phyloP scores from a whole-genome alignment of 106 monocot species.

The Dendrobium nobile region DNA sequence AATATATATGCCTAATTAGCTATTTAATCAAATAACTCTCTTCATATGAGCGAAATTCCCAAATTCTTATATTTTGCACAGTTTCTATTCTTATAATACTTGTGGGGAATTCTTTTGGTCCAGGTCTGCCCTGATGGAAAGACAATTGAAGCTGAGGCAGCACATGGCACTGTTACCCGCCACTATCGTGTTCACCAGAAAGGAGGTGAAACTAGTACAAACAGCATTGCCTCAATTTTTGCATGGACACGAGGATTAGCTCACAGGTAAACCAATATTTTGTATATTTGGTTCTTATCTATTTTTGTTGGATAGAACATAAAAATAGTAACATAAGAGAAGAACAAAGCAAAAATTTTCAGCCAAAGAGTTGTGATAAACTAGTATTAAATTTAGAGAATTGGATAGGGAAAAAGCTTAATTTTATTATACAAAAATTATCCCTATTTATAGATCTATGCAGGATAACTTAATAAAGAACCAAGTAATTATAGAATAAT shows the following conservation, averaged over 20 bases:
- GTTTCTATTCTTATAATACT: neutral
- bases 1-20: neutral
- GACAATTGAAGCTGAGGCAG: conserved; percentile 99
- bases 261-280: conserved; percentile 59
- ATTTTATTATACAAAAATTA: too few relatives aligned
- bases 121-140: conserved; percentile 98
- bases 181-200: conserved; percentile 93
- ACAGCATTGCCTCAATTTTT: conserved; percentile 97
- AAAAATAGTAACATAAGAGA: neutral
- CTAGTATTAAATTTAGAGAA: neutral
- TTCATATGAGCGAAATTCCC: neutral
- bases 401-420: too few relatives aligned
- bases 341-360: neutral
- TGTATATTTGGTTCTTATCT: neutral
- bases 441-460: too few relatives aligned
- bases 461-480: too few relatives aligned
- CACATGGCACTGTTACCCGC: conserved; percentile 95
- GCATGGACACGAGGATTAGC: conserved; percentile 95
- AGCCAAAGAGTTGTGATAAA: neutral
- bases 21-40: neutral
- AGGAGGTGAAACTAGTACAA: conserved; percentile 98
- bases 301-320: neutral
- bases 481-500: too few relatives aligned
- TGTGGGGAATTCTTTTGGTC: neutral
- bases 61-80: neutral